Percentiles rank a stretch among this genome's conserved stretches.
Conservation (phyloP, 768 basidiomycete species). For the Mycena filopes region DNA sequence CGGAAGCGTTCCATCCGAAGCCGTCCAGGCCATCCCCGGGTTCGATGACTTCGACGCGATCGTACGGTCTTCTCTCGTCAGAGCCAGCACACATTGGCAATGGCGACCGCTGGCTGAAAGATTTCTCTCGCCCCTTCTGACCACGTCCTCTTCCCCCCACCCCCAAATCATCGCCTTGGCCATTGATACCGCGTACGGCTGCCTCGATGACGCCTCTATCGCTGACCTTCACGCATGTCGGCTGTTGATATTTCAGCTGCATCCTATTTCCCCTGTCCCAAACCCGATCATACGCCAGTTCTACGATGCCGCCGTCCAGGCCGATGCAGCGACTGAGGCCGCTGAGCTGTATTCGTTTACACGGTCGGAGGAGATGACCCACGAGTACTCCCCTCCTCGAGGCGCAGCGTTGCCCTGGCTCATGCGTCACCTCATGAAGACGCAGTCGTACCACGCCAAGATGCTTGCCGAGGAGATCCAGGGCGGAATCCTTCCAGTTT, state of each 20-base stretch:
- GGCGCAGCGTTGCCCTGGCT: constrained; percentile 61
- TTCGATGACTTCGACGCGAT: constrained; percentile 56
- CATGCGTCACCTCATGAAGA: constrained; percentile 57
- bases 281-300: constrained; percentile 56
- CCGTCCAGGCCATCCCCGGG: constrained; percentile 51
- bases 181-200: constrained; percentile 55
- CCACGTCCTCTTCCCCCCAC: constrained; percentile 27
- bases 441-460: constrained; percentile 58
- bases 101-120: constrained; percentile 57
- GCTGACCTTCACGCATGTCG: constrained; percentile 52
- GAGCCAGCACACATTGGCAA: constrained; percentile 64
- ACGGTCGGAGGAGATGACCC: constrained; percentile 46
- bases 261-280: constrained; percentile 52
- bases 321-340: constrained; percentile 47
- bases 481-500: constrained; percentile 52
- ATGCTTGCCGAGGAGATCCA: constrained; percentile 61
- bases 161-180: constrained; percentile 46
- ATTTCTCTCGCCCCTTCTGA: constrained; percentile 49
- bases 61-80: constrained; percentile 59
- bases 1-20: constrained; percentile 58
- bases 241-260: constrained; percentile 53
- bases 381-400: constrained; percentile 62
- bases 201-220: constrained; percentile 48
- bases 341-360: constrained; percentile 59
- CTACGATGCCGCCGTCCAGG: constrained; percentile 52